phyloP scores from a whole-genome alignment of 768 basidiomycete genomes.

The Auricularia heimuer region DNA sequence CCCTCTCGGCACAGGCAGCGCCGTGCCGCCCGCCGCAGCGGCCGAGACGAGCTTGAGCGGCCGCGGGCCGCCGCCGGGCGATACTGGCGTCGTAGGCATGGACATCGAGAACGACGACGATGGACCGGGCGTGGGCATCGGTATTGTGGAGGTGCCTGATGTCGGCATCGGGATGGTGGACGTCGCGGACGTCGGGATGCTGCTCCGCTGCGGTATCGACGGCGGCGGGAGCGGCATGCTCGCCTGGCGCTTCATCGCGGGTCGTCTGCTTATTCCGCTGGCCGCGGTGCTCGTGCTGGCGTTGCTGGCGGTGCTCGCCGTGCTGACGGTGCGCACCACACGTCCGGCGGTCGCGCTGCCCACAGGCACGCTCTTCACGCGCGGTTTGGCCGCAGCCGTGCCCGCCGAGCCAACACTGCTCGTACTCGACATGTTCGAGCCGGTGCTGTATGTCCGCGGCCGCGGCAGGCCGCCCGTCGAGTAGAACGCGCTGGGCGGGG shows the following conservation, averaged over 20 bases:
- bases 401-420: neutral
- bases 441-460: neutral
- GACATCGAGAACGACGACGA: neutral
- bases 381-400: neutral
- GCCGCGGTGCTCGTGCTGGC: neutral
- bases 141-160: neutral
- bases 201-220: neutral
- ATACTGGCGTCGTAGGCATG: neutral
- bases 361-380: neutral
- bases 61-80: neutral
- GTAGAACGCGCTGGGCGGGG: neutral
- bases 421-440: neutral
- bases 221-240: slow-evolving; percentile 43
- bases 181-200: neutral
- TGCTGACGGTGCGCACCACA: neutral
- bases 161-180: neutral
- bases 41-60: neutral
- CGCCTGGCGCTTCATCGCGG: slow-evolving; percentile 6
- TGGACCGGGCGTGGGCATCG: neutral
- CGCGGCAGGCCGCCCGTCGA: neutral
- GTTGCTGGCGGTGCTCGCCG: neutral
- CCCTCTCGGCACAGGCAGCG: neutral
- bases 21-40: neutral
- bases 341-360: neutral
- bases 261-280: neutral